Percentiles rank a stretch among this genome's conserved stretches.
Evolutionary conservation across 2,329 filamentous ascomycete genomes (phyloP).

Genomic region (Penicillium occitanis): DNA sequence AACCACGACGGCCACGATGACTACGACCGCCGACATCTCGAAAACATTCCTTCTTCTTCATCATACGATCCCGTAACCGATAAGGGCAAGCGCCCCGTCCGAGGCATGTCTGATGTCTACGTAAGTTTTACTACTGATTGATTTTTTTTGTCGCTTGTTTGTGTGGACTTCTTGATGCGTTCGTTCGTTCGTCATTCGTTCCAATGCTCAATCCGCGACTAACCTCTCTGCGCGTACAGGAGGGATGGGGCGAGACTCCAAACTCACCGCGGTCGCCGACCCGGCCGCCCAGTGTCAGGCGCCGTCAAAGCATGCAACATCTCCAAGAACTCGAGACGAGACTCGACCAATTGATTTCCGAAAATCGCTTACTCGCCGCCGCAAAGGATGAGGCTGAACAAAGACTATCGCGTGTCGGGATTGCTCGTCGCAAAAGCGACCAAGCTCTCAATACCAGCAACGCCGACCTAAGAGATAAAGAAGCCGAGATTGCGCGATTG

Average conservation of each 20-base stretch:
- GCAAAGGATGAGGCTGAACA: conserved; percentile 70
- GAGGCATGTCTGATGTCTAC: conserved; percentile 90
- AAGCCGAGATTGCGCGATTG: conserved; percentile 81
- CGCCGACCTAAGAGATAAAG: conserved; percentile 72
- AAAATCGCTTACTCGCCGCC: conserved; percentile 77
- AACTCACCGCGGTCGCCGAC: conserved; percentile 87
- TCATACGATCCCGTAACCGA: conserved; percentile 75
- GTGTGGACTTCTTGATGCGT: conserved; percentile 29
- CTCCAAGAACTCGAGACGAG: conserved; percentile 81
- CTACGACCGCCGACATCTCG: conserved; percentile 32
- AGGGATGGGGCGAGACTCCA: conserved; percentile 86
- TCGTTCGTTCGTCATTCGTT: neutral
- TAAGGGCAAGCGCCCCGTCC: conserved; percentile 79
- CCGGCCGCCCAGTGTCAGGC: conserved; percentile 91
- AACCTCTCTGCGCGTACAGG: conserved; percentile 54
- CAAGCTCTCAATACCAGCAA: conserved; percentile 64
- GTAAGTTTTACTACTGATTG: conserved; percentile 60
- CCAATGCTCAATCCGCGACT: conserved; percentile 24
- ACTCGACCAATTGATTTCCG: conserved; percentile 78
- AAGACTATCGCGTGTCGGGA: conserved; percentile 56
- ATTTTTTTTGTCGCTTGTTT: conserved; percentile 21
- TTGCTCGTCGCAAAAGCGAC: conserved; percentile 55
- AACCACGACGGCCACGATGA: conserved; percentile 20
- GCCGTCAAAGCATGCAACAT: conserved; percentile 95
- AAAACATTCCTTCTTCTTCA: conserved; percentile 50